phyloP scores from a whole-genome alignment of 2,329 filamentous ascomycete species.

The Emericellopsis cladophorae region DNA sequence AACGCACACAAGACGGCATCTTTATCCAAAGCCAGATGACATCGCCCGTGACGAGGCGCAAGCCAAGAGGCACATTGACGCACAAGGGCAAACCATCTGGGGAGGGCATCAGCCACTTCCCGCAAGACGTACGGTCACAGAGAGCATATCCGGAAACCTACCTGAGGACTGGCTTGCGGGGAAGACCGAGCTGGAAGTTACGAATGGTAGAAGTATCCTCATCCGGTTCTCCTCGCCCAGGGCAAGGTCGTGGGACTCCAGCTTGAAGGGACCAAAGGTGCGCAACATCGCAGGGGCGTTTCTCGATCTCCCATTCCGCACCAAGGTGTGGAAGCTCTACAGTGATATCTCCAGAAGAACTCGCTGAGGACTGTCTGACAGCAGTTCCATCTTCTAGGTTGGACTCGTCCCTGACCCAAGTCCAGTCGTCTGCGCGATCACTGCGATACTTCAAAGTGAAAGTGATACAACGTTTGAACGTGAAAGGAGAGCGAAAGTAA shows the following conservation, averaged over 20 bases:
- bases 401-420: conserved; percentile 56
- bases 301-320: conserved; percentile 33
- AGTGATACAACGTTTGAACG: conserved; percentile 32
- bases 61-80: conserved; percentile 76
- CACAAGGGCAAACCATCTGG: conserved; percentile 70
- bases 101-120: background rate
- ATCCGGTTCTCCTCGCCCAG: conserved; percentile 16
- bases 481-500: conserved; percentile 42
- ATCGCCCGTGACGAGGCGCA: conserved; percentile 70
- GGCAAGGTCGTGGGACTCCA: conserved; percentile 32
- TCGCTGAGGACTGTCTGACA: conserved; percentile 7
- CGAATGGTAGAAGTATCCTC: conserved; percentile 45
- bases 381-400: conserved; percentile 52
- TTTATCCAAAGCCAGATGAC: conserved; percentile 55
- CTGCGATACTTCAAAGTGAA: conserved; percentile 64
- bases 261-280: conserved; percentile 55
- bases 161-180: conserved; percentile 42
- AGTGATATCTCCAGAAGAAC: conserved; percentile 26
- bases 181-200: conserved; percentile 46
- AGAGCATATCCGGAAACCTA: conserved; percentile 16
- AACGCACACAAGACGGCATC: conserved; percentile 73
- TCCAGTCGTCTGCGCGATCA: conserved; percentile 42
- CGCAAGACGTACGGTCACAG: too few species aligned
- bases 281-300: too few species aligned
- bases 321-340: conserved; percentile 47